Base-by-base conservation (phyloP, 1,284 basidiomycete species). In the Sporisorium scitamineum region DNA sequence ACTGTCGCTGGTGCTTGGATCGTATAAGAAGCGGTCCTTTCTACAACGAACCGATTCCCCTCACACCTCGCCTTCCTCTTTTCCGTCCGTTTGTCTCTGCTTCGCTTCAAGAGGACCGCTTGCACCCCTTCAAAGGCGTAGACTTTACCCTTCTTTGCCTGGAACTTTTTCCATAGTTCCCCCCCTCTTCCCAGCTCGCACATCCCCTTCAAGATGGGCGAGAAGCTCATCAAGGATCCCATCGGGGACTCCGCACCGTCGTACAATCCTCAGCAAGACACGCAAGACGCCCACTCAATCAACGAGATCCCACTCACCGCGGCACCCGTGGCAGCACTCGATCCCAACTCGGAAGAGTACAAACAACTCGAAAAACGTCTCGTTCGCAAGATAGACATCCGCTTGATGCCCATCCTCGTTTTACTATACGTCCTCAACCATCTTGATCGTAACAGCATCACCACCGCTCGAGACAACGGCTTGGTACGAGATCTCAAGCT, bases 401-500 rank as follows among this genome's bases (percentile, higher is more conserved):
- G 54, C 14, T 37, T 70, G 2, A 73, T 76, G 64, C 74, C 77
- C 1, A 68, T 65, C 14, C 29, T 63, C 0, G 31, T 72, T 14
- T 2, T 76, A 0, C 29, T 72, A 13, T 76, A 77, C n/a, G 34
- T 70, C 22, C 39, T 74, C 13, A 75, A 73, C 26, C 66, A 63
- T 16, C 47, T 66, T 7, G 55, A 58, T 18, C 54, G 73, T 1
- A 71, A 76, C 26, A 59, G 22, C 32, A 68, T 72, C 22, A 47
- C 65, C 1, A 66, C 69, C 5, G 76, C 66, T 11, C 51, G 80
- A 32, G 63, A 81, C 54, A 74, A 71, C 50, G 71, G 69, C 10
- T 54, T 81, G 13, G 61, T 71, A 27, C 55, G 70, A 26, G 84
- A 86, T 54, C 82, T 86, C 37, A 50, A 61, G 34, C 66, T 86